Base-by-base conservation (phyloP, 2,329 filamentous ascomycete genomes). In the Pseudopithomyces maydicus region DNA sequence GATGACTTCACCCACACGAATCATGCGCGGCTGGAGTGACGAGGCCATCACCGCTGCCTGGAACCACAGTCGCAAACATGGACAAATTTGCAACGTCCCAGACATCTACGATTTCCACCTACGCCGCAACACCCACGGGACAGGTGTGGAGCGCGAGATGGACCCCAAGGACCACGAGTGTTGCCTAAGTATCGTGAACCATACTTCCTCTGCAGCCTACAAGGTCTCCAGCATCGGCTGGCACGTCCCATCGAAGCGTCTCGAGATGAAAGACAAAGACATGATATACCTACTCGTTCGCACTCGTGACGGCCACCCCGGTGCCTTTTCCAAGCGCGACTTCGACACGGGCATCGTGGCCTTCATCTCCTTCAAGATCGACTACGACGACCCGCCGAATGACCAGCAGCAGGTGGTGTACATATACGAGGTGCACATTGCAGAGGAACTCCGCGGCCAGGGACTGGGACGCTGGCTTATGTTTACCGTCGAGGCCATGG, bases 371-470 rank as follows among this genome's bases (percentile, higher is more conserved):
- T 79, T 90, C 64, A 89, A 90, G 87, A 85, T 87, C 2, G 88
- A 87, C 0, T 84, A 84, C 65, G 89, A 91, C 68, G 85, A 88
- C 59, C 63, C 70, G 1, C 67, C 70, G 2, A 51, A 73, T 42
- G 52, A 66, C 15, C 46, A 69, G n/a, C 71, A 71, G n/a, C 80
- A 86, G 0, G 89, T 92, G 2, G 70, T 92, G 19, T 94, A 92
- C 73, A 88, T 90, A 72, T 94, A 92, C 71, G 90, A 94, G 75
- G 85, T 94, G 35, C 90, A 94, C 68, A 81, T 93, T 2, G 74
- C 79, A 36, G 75, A 80, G 1, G 74, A 79, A 1, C 71, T 90
- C 4, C 83, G 85, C 63, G 82, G 87, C 77, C 85, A 72, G 14
- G 89, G 90, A 0, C 76, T 93, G 2, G 89, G 87, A 1, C 78